Evolutionary conservation across 495 filamentous ascomycete genomes (phyloP).

Genomic region (Penicillium antarcticum): DNA sequence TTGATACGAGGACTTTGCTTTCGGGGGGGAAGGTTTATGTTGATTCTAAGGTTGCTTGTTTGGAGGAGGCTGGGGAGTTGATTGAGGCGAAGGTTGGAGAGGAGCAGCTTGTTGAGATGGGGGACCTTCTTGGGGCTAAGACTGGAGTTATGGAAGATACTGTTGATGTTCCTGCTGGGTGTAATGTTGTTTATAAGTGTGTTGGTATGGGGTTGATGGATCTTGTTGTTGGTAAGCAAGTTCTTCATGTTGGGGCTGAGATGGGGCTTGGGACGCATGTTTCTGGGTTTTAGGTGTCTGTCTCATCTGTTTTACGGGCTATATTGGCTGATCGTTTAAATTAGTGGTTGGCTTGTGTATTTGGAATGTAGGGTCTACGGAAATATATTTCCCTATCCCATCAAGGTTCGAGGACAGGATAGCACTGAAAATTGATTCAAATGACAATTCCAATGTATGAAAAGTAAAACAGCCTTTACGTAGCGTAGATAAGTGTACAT

Average conservation of each 20-base stretch:
- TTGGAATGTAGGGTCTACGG: too few species aligned
- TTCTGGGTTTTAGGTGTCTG: conserved; percentile 54
- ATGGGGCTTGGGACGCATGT: conserved; percentile 67
- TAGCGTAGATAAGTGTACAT: too few species aligned
- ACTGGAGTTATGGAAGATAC: conserved; percentile 17
- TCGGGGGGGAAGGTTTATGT: conserved; percentile 74
- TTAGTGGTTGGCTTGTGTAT: too few species aligned
- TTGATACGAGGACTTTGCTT: conserved; percentile 73
- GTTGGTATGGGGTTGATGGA: conserved; percentile 51
- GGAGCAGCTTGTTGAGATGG: conserved; percentile 76
- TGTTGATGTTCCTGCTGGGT: conserved; percentile 31
- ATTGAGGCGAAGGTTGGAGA: conserved; percentile 66
- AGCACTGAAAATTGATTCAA: too few species aligned
- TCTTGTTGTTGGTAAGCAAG: conserved; percentile 56
- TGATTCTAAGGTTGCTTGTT: conserved; percentile 73
- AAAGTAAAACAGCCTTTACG: too few species aligned
- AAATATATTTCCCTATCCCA: too few species aligned
- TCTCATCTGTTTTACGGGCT: not conserved
- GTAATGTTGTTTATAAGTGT: conserved; percentile 64
- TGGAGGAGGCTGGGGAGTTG: conserved; percentile 87
- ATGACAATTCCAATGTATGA: too few species aligned
- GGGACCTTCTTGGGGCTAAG: conserved; percentile 65
- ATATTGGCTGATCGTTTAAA: too few species aligned
- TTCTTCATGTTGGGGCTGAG: conserved; percentile 69
- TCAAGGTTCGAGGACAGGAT: too few species aligned